Percentiles rank a stretch among this genome's conserved stretches.
phyloP scores from a whole-genome alignment of 2,329 filamentous ascomycete species.

The Hymenoscyphus fraxineus region DNA sequence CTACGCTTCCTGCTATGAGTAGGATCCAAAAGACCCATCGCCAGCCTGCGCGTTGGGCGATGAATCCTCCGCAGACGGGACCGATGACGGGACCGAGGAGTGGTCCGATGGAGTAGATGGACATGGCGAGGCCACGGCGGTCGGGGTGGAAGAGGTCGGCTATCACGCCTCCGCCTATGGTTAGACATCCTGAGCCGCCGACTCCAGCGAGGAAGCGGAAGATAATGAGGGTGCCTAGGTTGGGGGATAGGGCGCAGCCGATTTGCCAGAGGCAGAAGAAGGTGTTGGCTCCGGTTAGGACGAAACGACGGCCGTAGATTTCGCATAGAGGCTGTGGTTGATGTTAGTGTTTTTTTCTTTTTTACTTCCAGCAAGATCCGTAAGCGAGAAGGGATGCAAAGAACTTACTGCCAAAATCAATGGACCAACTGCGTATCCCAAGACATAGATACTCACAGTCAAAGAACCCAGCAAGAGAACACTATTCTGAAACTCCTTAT shows the following conservation, averaged over 20 bases:
- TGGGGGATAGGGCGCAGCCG: conserved; percentile 59
- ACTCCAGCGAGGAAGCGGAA: conserved; percentile 48
- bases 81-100: conserved; percentile 35
- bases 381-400: not conserved
- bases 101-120: conserved; percentile 30
- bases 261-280: conserved; percentile 62
- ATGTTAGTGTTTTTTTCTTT: not conserved
- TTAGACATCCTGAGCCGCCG: conserved; percentile 44
- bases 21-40: conserved; percentile 43
- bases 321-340: conserved; percentile 51
- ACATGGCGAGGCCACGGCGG: conserved; percentile 32
- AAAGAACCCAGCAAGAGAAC: conserved; percentile 25
- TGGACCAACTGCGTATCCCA: conserved; percentile 57
- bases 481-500: conserved; percentile 24
- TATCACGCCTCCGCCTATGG: conserved; percentile 42
- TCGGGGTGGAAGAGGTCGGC: conserved; percentile 39
- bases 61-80: conserved; percentile 30
- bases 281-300: conserved; percentile 55
- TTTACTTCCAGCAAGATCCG: no score
- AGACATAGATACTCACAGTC: conserved; percentile 48
- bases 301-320: conserved; percentile 57
- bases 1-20: conserved; percentile 41
- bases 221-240: conserved; percentile 40
- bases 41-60: conserved; percentile 49
- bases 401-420: conserved; percentile 45